Evolutionary conservation across 1,139 yeast species (phyloP).

Genomic region (Candida sp.): DNA sequence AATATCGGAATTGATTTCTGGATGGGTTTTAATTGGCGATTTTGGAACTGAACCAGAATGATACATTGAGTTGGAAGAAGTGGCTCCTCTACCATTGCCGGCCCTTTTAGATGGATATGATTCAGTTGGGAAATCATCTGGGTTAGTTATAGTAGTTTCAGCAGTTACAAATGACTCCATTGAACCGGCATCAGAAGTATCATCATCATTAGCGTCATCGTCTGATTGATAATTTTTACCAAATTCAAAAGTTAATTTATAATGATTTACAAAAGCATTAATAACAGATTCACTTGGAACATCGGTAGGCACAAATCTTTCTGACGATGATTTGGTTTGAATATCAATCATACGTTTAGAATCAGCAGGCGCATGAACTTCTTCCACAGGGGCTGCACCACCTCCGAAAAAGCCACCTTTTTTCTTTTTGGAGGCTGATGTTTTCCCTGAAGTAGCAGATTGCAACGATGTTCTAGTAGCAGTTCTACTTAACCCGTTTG

Average conservation of each 20-base stretch:
- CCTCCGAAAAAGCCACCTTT: slow-evolving; percentile 17
- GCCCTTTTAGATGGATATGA: slow-evolving; percentile 2
- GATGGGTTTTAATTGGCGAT: slow-evolving; percentile 2
- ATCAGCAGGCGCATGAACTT: slow-evolving; percentile 14
- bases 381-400: slow-evolving; percentile 8
- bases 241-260: slow-evolving; percentile 21
- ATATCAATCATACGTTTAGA: slow-evolving; percentile 28
- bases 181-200: slow-evolving; percentile 20
- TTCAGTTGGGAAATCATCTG: slow-evolving; percentile 12
- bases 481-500: slow-evolving; percentile 23
- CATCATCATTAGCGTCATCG: slow-evolving; percentile 16
- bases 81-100: slow-evolving; percentile 6
- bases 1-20: slow-evolving; percentile 1
- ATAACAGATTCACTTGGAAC: slow-evolving; percentile 20
- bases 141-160: slow-evolving; percentile 25
- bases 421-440: slow-evolving; percentile 16
- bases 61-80: background rate
- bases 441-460: slow-evolving; percentile 24
- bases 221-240: slow-evolving; percentile 9
- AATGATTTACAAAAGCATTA: slow-evolving; percentile 20
- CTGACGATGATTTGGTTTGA: slow-evolving; percentile 26
- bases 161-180: slow-evolving; percentile 40
- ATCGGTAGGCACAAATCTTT: slow-evolving; percentile 23
- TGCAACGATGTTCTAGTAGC: slow-evolving; percentile 25
- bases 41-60: slow-evolving; percentile 3